Base-by-base conservation (phyloP, 345 rosid genomes). In the Salix koriyanagi region DNA sequence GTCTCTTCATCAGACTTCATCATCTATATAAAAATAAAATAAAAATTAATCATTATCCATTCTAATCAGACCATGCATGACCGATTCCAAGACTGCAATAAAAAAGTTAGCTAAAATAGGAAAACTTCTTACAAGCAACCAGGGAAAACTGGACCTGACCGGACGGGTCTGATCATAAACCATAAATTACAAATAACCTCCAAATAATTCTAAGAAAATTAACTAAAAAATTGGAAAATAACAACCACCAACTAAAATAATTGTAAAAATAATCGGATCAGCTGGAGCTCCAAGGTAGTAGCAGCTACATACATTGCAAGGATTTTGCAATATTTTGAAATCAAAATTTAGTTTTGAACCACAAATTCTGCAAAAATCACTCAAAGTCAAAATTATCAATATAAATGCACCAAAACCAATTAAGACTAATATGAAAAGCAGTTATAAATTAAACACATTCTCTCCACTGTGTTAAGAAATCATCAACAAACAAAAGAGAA, bases 1-100 rank as follows among this genome's bases (percentile, higher is more conserved):
- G 65, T 74, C 41, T 82, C 82, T 30, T 72, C 67, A 23, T 23
- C 23, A 13, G 30, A 42, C 18, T 70, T 19, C 25, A 16, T 69
- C 67, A 23, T 39, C 80, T 80, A 52, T 37, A 64, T 18, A 19
- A 39, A 4, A 23, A 39, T 8, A 8, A 14, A 70, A 28, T 19
- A 30, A 19, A 18, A 66, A 39, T 26, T 4, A 16, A 76, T 26
- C 46, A 42, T 26, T 28, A 25, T 12, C 58, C 32, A 65, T 65
- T 71, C 28, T 42, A 48, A 36, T 58, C 32, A 39, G 44, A 67
- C n/a, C 73, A 23, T 14, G 15, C 26, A 73, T 2, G 32, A 13
- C 42, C 50, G 16, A 46, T 46, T 12, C 50, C 50, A 46, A 46
- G n/a, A 39, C 10, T 21, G 46, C 5, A 14, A 25, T 39, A 18